Conservation (phyloP, 768 basidiomycete genomes). For the Vararia minispora region DNA sequence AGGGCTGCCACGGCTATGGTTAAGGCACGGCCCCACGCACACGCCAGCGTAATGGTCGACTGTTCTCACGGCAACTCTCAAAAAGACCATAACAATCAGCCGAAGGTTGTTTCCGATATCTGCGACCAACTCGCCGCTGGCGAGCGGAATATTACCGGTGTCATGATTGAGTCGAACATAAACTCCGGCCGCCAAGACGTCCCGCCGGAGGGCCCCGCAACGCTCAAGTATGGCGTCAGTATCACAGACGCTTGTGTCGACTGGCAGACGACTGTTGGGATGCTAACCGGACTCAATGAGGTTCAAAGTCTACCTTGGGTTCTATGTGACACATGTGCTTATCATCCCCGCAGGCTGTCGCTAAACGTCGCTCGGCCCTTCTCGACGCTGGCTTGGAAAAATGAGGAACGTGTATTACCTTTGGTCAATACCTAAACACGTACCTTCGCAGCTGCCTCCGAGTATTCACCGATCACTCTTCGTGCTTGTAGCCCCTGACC, state of each 20-base stretch:
- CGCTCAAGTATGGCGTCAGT: conserved; percentile 69
- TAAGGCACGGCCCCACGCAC: conserved; percentile 43
- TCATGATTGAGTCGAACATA: conserved; percentile 97
- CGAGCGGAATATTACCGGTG: conserved; percentile 69
- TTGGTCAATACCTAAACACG: too few species aligned
- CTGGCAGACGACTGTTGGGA: conserved; percentile 67
- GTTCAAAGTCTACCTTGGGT: conserved; percentile 14
- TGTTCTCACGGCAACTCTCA: conserved; percentile 90
- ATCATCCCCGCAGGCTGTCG: conserved; percentile 4
- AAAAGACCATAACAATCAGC: conserved; percentile 91
- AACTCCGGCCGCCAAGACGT: conserved; percentile 87
- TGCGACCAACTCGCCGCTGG: conserved; percentile 67
- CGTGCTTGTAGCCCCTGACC: too few species aligned
- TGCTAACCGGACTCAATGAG: conserved; percentile 65
- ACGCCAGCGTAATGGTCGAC: conserved; percentile 80
- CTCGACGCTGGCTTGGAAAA: conserved; percentile 2
- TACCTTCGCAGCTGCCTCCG: too few species aligned
- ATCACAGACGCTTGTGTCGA: conserved; percentile 92
- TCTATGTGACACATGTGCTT: background rate
- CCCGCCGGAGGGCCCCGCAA: conserved; percentile 51
- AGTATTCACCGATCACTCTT: too few species aligned
- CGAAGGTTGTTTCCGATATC: conserved; percentile 63
- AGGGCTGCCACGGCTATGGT: conserved; percentile 49
- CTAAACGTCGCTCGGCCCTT: conserved; percentile 5
- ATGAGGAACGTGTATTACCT: too few species aligned